These are phyloP conservation scores for Botrytis elliptica DNA, from an alignment of 2,329 filamentous ascomycete genomes.

Conservation along the genomic window DNA sequence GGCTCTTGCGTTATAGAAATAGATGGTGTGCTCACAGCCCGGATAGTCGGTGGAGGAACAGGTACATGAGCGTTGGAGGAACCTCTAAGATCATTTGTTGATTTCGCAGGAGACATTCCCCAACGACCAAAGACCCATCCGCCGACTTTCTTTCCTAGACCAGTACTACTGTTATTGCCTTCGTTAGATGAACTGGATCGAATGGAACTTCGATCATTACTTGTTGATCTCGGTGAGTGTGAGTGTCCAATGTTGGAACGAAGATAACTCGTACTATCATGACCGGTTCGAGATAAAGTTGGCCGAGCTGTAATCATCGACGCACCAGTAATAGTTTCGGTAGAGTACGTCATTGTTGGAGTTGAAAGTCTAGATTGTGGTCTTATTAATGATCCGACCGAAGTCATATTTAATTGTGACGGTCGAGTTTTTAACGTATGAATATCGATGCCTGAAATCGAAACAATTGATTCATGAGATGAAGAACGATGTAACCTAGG, in stretches of 20 bases:
- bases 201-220: slow-evolving; percentile 40
- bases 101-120: slow-evolving; percentile 52
- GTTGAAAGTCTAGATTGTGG: slow-evolving; percentile 48
- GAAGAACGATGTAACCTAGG: slow-evolving; percentile 60
- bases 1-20: slow-evolving; percentile 32
- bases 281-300: slow-evolving; percentile 48
- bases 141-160: slow-evolving; percentile 56
- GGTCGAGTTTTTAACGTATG: slow-evolving; percentile 76
- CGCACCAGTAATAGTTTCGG: slow-evolving; percentile 54
- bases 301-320: slow-evolving; percentile 57
- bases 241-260: slow-evolving; percentile 52
- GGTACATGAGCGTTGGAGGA: slow-evolving; percentile 9
- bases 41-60: slow-evolving; percentile 20
- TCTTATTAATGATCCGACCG: slow-evolving; percentile 46
- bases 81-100: slow-evolving; percentile 27
- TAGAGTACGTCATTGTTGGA: slow-evolving; percentile 45
- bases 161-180: background rate
- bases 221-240: slow-evolving; percentile 35
- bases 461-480: slow-evolving; percentile 89
- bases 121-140: slow-evolving; percentile 65
- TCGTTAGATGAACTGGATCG: slow-evolving; percentile 26
- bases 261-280: slow-evolving; percentile 54
- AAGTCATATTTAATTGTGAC: slow-evolving; percentile 65
- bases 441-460: slow-evolving; percentile 83
- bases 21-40: slow-evolving; percentile 39